These are phyloP conservation scores for Diaporthe citrichinensis DNA, from an alignment of 2,329 filamentous ascomycete species.

Conservation along the genomic window DNA sequence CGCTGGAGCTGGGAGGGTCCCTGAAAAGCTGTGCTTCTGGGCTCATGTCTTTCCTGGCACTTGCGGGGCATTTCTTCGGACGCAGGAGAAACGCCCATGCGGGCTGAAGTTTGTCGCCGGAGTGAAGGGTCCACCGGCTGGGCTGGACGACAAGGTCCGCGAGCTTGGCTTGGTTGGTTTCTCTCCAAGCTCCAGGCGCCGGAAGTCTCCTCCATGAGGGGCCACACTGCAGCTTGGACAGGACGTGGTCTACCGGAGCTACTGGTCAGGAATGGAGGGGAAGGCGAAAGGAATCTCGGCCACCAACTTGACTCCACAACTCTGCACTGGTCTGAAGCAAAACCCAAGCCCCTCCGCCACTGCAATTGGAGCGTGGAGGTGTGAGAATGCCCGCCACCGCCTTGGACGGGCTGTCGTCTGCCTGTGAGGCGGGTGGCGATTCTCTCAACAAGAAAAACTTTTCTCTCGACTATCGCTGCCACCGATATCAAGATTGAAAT, in stretches of 20 bases:
- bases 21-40: neutral
- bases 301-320: constrained; percentile 2
- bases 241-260: neutral
- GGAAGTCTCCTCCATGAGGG: constrained; percentile 8
- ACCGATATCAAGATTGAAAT: constrained; percentile 21
- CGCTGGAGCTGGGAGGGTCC: constrained; percentile 5
- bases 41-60: constrained; percentile 6
- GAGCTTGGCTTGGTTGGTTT: neutral
- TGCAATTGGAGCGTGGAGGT: neutral
- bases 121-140: constrained; percentile 24
- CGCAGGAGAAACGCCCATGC: constrained; percentile 19
- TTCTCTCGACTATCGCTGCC: neutral
- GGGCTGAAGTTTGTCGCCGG: constrained; percentile 31
- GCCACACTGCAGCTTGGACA: constrained; percentile 2
- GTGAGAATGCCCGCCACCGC: constrained; percentile 3
- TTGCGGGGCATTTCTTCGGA: constrained; percentile 15
- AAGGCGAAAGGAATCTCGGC: constrained; percentile 2
- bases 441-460: constrained; percentile 36
- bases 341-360: neutral
- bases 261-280: neutral
- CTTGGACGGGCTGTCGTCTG: neutral
- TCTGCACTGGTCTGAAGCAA: constrained; percentile 7
- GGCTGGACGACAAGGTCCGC: neutral
- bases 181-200: constrained; percentile 1
- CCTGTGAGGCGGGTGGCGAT: constrained; percentile 32